These are phyloP conservation scores for Isatis tinctoria DNA, from an alignment of 345 rosid genomes.

Conservation along the genomic window DNA sequence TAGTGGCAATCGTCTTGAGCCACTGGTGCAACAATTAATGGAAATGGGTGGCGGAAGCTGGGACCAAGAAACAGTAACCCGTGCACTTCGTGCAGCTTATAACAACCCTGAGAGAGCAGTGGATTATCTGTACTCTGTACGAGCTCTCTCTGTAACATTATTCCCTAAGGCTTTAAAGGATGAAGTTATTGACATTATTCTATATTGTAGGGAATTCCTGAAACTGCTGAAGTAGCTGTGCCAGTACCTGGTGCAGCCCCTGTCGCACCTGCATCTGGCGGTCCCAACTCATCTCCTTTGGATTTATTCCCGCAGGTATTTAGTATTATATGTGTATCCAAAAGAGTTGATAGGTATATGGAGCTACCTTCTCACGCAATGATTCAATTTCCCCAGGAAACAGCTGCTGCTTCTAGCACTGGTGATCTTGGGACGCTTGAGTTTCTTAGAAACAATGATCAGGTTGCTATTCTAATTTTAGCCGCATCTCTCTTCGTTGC, in stretches of 20 bases:
- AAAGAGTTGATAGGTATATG: not conserved
- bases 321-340: constrained; percentile 3
- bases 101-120: constrained; percentile 99
- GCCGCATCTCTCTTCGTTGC: not conserved
- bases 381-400: constrained; percentile 45
- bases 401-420: constrained; percentile 53
- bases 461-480: constrained; percentile 43
- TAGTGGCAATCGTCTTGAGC: constrained; percentile 69
- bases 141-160: constrained; percentile 8
- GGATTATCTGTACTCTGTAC: constrained; percentile 89
- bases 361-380: constrained; percentile 3
- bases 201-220: constrained; percentile 81
- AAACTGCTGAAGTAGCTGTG: constrained; percentile 72
- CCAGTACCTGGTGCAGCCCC: constrained; percentile 56
- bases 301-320: constrained; percentile 94
- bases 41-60: constrained; percentile 97
- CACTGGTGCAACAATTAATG: constrained; percentile 76
- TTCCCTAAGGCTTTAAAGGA: not conserved
- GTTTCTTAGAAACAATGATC: constrained; percentile 89
- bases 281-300: constrained; percentile 91
- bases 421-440: constrained; percentile 84
- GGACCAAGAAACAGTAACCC: constrained; percentile 90
- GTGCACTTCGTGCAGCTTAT: constrained; percentile 97
- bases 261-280: constrained; percentile 57
- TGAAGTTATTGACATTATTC: constrained; percentile 9